Percentiles rank a stretch among this genome's conserved stretches.
These are phyloP conservation scores for Trichophyton mentagrophytes DNA, from an alignment of 2,329 filamentous ascomycete genomes.

Conservation along the genomic window DNA sequence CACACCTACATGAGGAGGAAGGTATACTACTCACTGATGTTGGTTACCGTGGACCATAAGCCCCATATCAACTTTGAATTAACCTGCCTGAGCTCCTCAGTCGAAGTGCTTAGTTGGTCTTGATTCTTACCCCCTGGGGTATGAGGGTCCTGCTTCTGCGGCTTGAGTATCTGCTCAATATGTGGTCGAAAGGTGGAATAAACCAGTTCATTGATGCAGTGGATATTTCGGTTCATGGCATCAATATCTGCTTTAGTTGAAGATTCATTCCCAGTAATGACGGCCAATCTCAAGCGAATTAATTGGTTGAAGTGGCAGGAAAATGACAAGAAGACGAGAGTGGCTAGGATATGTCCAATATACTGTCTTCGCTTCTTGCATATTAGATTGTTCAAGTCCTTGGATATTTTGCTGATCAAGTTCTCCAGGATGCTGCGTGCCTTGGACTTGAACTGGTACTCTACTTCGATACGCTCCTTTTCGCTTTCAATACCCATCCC, in stretches of 20 bases:
- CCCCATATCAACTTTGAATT: not conserved
- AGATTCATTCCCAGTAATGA: not conserved
- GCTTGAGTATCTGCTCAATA: not conserved
- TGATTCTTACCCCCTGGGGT: not conserved
- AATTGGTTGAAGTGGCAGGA: not conserved
- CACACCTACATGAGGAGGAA: not conserved
- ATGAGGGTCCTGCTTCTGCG: not conserved
- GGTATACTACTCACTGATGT: not conserved
- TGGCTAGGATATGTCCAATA: not conserved
- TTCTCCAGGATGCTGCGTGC: not conserved
- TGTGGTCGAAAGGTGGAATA: not conserved
- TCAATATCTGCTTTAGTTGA: not conserved
- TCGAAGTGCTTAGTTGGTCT: not conserved
- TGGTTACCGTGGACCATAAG: not conserved
- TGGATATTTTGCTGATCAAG: not conserved
- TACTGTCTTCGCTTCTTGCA: not conserved
- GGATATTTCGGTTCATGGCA: not conserved
- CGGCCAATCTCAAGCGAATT: not conserved
- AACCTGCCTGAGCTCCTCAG: not conserved
- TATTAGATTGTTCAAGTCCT: not conserved
- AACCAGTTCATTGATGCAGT: not conserved
- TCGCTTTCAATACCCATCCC: not conserved
- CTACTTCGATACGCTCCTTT: not conserved
- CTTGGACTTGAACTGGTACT: not conserved
- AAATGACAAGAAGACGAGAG: not conserved